Evolutionary conservation across 139 green algal genomes (phyloP), one percentile per base, ranked within the genome.

Genomic region (Yamagishiella unicocca): DNA sequence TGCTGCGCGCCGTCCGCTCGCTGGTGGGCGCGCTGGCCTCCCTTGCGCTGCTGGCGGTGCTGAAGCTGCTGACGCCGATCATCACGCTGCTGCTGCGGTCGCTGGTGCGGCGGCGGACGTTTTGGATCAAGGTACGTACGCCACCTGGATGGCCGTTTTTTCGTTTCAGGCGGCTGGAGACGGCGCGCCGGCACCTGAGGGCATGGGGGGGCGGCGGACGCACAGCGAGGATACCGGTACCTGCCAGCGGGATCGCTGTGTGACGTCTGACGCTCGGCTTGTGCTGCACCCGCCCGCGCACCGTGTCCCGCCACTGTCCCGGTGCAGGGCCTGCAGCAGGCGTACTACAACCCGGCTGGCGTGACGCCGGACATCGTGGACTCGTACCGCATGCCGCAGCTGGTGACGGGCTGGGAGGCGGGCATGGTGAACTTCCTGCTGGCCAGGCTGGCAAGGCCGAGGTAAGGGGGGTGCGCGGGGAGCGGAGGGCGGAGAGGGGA

Each of bases 381-480:
- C 78, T 87, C 77, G 0, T 98, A 98, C 89, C 90, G 96, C 2
- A 33, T 94, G 75, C 93, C 93, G 10, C 92, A 96, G 87, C 92
- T 97, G 67, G 93, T 97, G 43, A 72, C 77, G 0, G 95, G 95
- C 45, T 97, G 94, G 95, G 95, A 98, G 79, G 45, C 33, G 43
- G 94, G 94, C 19, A 85, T 97, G 80, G 73, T 82, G 25, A 54
- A 78, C 27, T 78, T 78, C 38, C 87, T 97, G 64, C 43, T 79
- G 8, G 94, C 93, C 37, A 82, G 87, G 25, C 42, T 95, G 12
- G 53, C 45, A 21, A 21, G 83, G 40, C 35, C 61, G 29, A 75
- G 42, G 79, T 85, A 35, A 0, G 75, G 68, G 14, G 45, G n/a
- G n/a, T n/a, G n/a, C n/a, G n/a, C n/a, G n/a, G n/a, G n/a, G n/a